Evolutionary conservation across 2,329 filamentous ascomycete genomes (phyloP).

Genomic region (Biscogniauxia sp.): DNA sequence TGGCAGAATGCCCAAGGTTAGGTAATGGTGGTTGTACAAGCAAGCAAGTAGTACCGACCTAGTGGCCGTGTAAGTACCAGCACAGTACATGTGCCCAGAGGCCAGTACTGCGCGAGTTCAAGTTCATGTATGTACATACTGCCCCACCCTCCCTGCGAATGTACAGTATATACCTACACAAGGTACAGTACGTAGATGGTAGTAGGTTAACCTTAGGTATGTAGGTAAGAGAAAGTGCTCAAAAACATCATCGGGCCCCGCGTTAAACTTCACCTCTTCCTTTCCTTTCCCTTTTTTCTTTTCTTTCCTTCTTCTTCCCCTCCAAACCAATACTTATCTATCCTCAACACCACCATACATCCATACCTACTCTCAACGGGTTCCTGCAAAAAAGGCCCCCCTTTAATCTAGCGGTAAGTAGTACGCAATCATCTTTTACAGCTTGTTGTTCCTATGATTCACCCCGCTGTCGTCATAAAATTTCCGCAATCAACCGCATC

Average conservation of each 20-base stretch:
- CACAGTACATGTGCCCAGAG: too few species aligned
- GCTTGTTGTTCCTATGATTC: too few species aligned
- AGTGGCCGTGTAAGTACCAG: too few species aligned
- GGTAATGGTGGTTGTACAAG: too few species aligned
- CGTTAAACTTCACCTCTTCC: not conserved
- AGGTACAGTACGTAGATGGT: too few species aligned
- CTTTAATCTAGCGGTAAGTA: not conserved
- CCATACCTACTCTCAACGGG: not conserved
- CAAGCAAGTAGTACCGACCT: too few species aligned
- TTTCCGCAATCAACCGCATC: not conserved
- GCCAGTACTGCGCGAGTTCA: too few species aligned
- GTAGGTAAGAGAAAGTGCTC: not conserved
- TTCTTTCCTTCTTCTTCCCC: not conserved
- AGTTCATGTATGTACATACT: too few species aligned
- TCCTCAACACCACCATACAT: not conserved
- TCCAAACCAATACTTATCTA: not conserved
- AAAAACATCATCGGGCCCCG: not conserved
- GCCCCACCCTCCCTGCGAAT: too few species aligned
- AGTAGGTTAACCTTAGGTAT: too few species aligned
- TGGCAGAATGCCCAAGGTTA: too few species aligned
- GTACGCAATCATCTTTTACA: not conserved
- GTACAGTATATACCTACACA: too few species aligned
- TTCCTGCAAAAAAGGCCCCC: not conserved
- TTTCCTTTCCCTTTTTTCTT: not conserved
- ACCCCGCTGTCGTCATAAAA: not conserved